Evolutionary conservation across 306 rosid genomes (phyloP), one percentile per base, ranked within the genome.

Genomic region (Dalbergia cultrata): DNA sequence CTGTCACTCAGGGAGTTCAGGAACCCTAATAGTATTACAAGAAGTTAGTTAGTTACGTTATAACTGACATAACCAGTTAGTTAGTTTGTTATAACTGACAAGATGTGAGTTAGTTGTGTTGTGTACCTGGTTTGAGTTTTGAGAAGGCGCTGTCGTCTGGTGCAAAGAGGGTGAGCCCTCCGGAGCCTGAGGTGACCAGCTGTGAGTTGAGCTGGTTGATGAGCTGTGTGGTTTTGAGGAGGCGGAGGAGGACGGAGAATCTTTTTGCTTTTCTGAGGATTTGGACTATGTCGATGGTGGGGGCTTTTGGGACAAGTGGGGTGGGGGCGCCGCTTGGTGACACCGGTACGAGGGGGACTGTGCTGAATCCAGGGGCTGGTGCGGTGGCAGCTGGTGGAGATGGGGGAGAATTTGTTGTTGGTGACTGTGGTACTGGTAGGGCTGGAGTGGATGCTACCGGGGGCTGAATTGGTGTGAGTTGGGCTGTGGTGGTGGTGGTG

Each of bases 91-190:
- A 47, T 47, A 47, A 47, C 53, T 47, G 53, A 47, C 53, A 47
- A 3, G 10, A 47, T 26, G 31, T 43, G 13, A 7, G 11, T 43
- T 43, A 43, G 53, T 47, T 47, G 14, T n/a, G 41, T 37, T 37
- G 41, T 37, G 41, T 53, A 53, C 58, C 58, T 0, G 93, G 13
- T 79, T 90, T 88, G 16, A 92, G 90, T n/a, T 79, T 83, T 0
- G 93, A 87, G 76, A 92, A 92, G 19, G 90, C 84, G 7, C 58
- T 16, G 79, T 92, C 92, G 7, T 84, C 81, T 1, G 96, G 96
- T 31, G 93, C 92, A n/a, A 91, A 83, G 18, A 91, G 49, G 72
- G 96, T 91, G 18, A 91, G 26, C 1, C 86, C 83, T n/a, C 85
- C 80, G 0, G 75, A 70, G 37, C 84, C 47, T n/a, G 93, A 82